Base-by-base conservation (phyloP, 495 filamentous ascomycete genomes). In the Aspergillus carlsbadensis region DNA sequence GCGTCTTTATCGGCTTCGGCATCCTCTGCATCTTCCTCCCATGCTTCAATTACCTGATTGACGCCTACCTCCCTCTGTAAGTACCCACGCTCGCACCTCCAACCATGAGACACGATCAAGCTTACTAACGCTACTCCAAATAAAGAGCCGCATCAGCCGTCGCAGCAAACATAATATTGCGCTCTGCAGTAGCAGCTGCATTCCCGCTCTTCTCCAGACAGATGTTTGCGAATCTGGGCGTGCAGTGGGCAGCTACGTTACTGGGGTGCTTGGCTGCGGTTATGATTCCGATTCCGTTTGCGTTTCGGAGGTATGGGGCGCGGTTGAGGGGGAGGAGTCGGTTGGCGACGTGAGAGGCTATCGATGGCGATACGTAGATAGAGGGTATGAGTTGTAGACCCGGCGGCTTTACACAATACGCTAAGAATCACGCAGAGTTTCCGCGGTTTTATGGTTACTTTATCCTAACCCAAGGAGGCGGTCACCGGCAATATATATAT, bases 111-210 rank as follows among this genome's bases (percentile, higher is more conserved):
- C n/a, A n/a, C n/a, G n/a, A n/a, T n/a, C n/a, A n/a, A n/a, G n/a
- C n/a, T n/a, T n/a, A n/a, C n/a, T n/a, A n/a, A n/a, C n/a, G n/a
- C n/a, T n/a, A n/a, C n/a, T n/a, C n/a, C n/a, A n/a, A n/a, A 3
- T 20, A 33, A 34, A 22, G 43, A 10, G 44, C 26, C 20, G 24
- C 89, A 42, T 90, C 87, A 1, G 87, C 88, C 34, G 87, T 92
- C 45, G 89, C 89, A 10, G 89, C 84, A 20, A 92, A 93, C 70
- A 92, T 88, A 2, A 88, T 92, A 70, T 73, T 91, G 7, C 86
- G 89, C 10, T 89, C 85, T 5, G 69, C 87, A 6, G 82, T 81
- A 46, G 89, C 85, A 26, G 84, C 86, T 5, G 84, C 78, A 1
- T 92, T 92, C 71, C 90, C 90, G 3, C 80, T 94, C 7, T 94